Percentiles rank a stretch among this genome's conserved stretches.
phyloP scores from a whole-genome alignment of 2,329 filamentous ascomycete species.

The Mollisia scopiformis region DNA sequence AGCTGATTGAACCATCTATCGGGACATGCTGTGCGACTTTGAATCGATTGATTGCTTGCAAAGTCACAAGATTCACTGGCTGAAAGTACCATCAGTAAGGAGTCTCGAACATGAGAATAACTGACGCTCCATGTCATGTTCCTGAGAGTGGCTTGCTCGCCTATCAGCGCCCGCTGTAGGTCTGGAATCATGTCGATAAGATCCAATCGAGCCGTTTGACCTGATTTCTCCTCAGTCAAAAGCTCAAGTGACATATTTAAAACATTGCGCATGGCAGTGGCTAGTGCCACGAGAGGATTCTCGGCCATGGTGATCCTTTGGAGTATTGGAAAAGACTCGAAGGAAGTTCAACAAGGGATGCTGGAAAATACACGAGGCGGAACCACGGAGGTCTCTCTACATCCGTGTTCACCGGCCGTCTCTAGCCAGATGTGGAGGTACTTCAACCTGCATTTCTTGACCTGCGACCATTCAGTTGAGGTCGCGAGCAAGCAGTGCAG shows the following conservation, averaged over 20 bases:
- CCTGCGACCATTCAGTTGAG: too few relatives aligned
- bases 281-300: slow-evolving; percentile 12
- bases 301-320: not conserved
- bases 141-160: slow-evolving; percentile 15
- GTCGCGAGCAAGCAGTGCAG: too few relatives aligned
- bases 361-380: not conserved
- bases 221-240: not conserved
- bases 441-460: too few relatives aligned
- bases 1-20: not conserved
- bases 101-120: not conserved
- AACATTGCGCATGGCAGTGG: slow-evolving; percentile 10
- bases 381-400: not conserved
- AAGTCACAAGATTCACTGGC: slow-evolving; percentile 7
- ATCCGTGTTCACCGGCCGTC: too few relatives aligned
- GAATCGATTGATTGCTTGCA: slow-evolving; percentile 10
- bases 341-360: not conserved
- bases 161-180: slow-evolving; percentile 14
- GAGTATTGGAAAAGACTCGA: not conserved
- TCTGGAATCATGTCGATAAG: slow-evolving; percentile 21
- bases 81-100: not conserved
- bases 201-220: slow-evolving; percentile 18
- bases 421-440: too few relatives aligned
- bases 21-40: slow-evolving; percentile 2
- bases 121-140: slow-evolving; percentile 21
- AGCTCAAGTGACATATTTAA: slow-evolving; percentile 8